Base-by-base conservation (phyloP, 306 rosid genomes). In the Cicer yamashitae region DNA sequence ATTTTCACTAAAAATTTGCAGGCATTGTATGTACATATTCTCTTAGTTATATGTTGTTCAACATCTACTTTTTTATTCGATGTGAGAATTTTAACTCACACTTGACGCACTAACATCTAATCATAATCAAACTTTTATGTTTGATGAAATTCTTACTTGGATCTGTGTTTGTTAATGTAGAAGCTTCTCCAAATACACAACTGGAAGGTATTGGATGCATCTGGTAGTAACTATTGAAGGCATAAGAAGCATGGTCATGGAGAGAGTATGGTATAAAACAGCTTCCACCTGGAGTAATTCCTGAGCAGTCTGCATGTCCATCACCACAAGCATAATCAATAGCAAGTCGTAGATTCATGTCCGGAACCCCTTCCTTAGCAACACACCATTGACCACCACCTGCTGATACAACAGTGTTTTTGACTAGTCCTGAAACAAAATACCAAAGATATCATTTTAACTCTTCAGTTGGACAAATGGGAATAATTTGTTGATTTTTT, bases 291-390 rank as follows among this genome's bases (percentile, higher is more conserved):
- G 82, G 10, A 73, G 89, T 96, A 81, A 94, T 7, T 39, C 84
- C 80, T 6, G 96, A 85, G 71, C 98, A 94, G 75, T 94, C 96
- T 69, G 96, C 86, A 51, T 90, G 91, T 52, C 97, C 93, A 73
- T 84, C 83, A 58, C 98, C 97, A 74, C 98, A 94, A 65, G 97
- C 98, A 69, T 94, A 91, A 82, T 91, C 97, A 51, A 94, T 86
- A 73, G 97, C 99, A 63, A 84, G 93, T 84, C 89, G 99, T 43
- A 92, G 76, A 50, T 87, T 89, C 44, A 89, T 86, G 65, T 89
- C 92, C 15, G 96, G 78, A 79, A 93, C 87, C 14, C 86, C 38
- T 68, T 82, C 87, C 70, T 61, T 90, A 67, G 96, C 97, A 76
- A 88, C 75, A 77, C 98, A 94, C 99, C 99, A 94, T 67, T 83